phyloP scores from a whole-genome alignment of 805 yeast species.

The Blastobotrys chiropterorum region DNA sequence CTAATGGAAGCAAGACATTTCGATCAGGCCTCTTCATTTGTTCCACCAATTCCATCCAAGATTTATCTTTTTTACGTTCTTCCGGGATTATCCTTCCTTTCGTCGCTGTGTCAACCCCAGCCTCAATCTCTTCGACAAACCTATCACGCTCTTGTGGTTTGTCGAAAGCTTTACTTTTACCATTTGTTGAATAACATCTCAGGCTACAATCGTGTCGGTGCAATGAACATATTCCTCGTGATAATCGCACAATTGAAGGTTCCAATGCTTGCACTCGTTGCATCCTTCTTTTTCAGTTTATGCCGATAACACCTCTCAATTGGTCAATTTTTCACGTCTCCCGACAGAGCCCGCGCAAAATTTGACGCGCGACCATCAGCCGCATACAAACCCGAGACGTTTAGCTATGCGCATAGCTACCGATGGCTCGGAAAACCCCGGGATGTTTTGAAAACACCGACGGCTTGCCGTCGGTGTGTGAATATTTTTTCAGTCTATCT shows the following conservation, averaged over 20 bases:
- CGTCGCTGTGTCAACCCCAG: background rate
- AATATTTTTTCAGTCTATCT: background rate
- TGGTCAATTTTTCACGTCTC: too few relatives aligned
- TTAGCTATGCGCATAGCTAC: too few relatives aligned
- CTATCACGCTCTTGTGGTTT: conserved; percentile 30
- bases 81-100: conserved; percentile 3
- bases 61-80: background rate
- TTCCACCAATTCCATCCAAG: conserved; percentile 6
- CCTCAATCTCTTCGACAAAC: conserved; percentile 1
- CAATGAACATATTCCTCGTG: background rate
- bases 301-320: background rate
- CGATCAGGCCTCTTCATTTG: conserved; percentile 3
- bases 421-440: too few relatives aligned
- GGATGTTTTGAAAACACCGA: too few relatives aligned
- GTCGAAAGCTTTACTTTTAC: background rate
- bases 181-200: background rate
- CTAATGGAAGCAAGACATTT: conserved; percentile 2
- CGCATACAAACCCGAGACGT: too few relatives aligned
- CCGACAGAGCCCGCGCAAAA: too few relatives aligned
- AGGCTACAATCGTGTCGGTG: background rate
- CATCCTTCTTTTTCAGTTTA: background rate
- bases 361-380: too few relatives aligned
- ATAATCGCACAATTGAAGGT: background rate
- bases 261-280: background rate
- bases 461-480: background rate